Conservation (phyloP, 768 basidiomycete species). For the Podaxis rugospora region DNA sequence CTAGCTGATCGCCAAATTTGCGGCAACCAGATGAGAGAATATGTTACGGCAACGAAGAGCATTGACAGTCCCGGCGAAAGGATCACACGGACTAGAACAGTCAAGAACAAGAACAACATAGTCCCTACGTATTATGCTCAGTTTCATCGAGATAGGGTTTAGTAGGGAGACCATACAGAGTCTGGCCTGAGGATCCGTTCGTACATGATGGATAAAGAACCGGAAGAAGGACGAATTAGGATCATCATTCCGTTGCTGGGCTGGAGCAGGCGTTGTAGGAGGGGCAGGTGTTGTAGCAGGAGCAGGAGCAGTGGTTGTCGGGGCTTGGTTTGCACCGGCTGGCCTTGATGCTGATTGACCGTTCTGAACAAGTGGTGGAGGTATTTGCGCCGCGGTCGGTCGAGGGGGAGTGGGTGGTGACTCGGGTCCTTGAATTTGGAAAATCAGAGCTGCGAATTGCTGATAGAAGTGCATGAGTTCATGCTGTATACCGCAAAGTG, state of each 20-base stretch:
- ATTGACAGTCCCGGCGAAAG: constrained; percentile 62
- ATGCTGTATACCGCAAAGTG: not conserved
- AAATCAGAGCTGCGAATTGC: constrained; percentile 82
- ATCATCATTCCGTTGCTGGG: constrained; percentile 20
- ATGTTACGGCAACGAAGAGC: constrained; percentile 61
- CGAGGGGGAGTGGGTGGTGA: constrained; percentile 29
- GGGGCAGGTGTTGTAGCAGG: not conserved
- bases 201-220: constrained; percentile 53
- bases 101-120: constrained; percentile 61
- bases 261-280: constrained; percentile 7
- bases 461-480: constrained; percentile 23
- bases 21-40: constrained; percentile 80
- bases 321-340: not conserved
- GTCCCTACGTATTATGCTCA: constrained; percentile 44
- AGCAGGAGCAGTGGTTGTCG: not conserved
- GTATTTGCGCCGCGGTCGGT: not conserved
- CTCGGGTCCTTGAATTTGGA: constrained; percentile 82
- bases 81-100: constrained; percentile 71
- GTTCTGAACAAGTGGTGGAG: constrained; percentile 11
- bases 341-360: not conserved
- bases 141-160: constrained; percentile 8
- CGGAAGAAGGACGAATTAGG: constrained; percentile 37
- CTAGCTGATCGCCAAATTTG: constrained; percentile 78
- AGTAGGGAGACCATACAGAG: constrained; percentile 46
- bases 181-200: constrained; percentile 67